Percentiles rank a stretch among this genome's conserved stretches.
These are phyloP conservation scores for Bisporella sp. DNA, from an alignment of 2,329 filamentous ascomycete species.

Conservation along the genomic window DNA sequence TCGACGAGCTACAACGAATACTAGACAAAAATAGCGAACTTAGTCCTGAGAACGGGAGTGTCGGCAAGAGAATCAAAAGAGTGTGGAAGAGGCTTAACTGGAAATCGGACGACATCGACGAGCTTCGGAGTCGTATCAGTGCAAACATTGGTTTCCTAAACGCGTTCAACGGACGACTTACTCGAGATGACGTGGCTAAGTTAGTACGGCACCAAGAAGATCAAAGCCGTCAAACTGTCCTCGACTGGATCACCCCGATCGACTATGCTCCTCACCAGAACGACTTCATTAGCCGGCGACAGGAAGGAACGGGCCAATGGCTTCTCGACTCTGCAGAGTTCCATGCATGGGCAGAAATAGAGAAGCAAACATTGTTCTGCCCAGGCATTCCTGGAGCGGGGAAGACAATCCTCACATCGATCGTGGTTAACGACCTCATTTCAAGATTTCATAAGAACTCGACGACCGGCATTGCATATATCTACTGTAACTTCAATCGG, in stretches of 20 bases:
- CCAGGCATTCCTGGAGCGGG: conserved; percentile 24
- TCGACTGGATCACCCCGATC: too few relatives aligned
- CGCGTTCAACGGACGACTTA: too few relatives aligned
- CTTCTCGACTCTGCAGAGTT: conserved; percentile 2
- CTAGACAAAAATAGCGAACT: conserved; percentile 7
- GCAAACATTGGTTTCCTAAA: too few relatives aligned
- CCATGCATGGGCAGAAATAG: background rate
- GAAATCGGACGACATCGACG: conserved; percentile 16
- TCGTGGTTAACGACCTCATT: conserved; percentile 34
- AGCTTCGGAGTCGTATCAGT: too few relatives aligned
- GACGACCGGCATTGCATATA: background rate
- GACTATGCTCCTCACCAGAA: too few relatives aligned
- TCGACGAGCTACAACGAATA: conserved; percentile 5
- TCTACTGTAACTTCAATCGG: background rate
- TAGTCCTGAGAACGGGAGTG: background rate
- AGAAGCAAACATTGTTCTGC: background rate
- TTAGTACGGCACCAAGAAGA: too few relatives aligned
- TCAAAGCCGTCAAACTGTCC: too few relatives aligned
- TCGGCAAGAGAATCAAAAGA: conserved; percentile 9
- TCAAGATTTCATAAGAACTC: conserved; percentile 8
- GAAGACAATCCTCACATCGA: conserved; percentile 40
- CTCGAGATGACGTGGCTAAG: too few relatives aligned
- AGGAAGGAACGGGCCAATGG: conserved; percentile 18
- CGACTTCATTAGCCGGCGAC: conserved; percentile 29
- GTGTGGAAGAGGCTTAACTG: too few relatives aligned